Evolutionary conservation across 495 filamentous ascomycete species (phyloP), one percentile per base, ranked within the genome.

Genomic region (Evansstolkia leycettana): DNA sequence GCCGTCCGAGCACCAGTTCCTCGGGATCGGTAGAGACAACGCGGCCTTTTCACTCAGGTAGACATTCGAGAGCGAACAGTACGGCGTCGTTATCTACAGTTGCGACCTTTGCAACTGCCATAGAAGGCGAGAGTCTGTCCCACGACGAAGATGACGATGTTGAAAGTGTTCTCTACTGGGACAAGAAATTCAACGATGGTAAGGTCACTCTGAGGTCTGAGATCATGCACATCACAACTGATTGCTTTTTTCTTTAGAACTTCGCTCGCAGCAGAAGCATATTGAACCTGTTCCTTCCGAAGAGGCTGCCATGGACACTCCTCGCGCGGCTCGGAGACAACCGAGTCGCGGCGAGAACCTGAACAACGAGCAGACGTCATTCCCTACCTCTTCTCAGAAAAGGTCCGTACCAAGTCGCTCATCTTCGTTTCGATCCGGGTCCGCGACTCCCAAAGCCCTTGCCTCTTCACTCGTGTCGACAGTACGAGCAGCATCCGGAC

Each of bases 91-190:
- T 78, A 2, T 87, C 83, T 5, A 89, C 84, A 0, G 58, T 81
- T 12, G 82, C 79, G 4, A 82, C 83, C 0, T 94, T 90, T 59
- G 82, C 79, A 10, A 94, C 87, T 0, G 87, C 87, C 19, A 75
- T 66, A 0, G 87, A 93, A 58, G 79, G 73, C 0, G 49, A 56
- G 15, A n/a, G n/a, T n/a, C n/a, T n/a, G n/a, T 46, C 55, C 5
- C 46, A 43, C 8, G 69, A 67, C 7, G 62, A 65, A 2, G 58
- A 62, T 17, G 62, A 67, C 11, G 57, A 56, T 15, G 42, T 64
- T 24, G 51, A 56, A 11, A 50, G 54, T 36, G 52, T 60, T 30
- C 43, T 65, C 28, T 65, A 65, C 37, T 66, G 59, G 60, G 52
- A 61, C 40, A 46, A 57, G 41, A 55, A 52, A 37, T 55, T 63